phyloP scores from a whole-genome alignment of 2,329 filamentous ascomycete genomes.

The Pleomassaria siparia region DNA sequence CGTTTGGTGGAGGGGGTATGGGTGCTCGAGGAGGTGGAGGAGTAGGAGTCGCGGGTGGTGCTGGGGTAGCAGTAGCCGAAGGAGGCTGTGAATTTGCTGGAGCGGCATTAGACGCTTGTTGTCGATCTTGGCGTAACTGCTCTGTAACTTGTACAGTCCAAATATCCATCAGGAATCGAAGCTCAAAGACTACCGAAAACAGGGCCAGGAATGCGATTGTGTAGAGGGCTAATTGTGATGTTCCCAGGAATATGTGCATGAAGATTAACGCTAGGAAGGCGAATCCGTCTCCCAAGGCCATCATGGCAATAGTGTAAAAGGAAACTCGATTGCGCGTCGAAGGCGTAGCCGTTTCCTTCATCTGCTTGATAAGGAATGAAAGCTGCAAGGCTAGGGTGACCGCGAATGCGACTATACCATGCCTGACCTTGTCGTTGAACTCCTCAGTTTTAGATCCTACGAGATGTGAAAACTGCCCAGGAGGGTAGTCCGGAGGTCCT shows the following conservation, averaged over 20 bases:
- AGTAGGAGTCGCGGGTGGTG: slow-evolving; percentile 19
- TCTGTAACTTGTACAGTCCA: slow-evolving; percentile 63
- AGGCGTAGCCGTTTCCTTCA: slow-evolving; percentile 65
- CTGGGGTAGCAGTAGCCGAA: slow-evolving; percentile 18
- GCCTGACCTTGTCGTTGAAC: slow-evolving; percentile 54
- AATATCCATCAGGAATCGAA: slow-evolving; percentile 68
- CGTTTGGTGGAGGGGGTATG: slow-evolving; percentile 22
- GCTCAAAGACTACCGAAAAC: slow-evolving; percentile 62
- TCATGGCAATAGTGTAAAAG: slow-evolving; percentile 64
- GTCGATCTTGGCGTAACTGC: slow-evolving; percentile 46
- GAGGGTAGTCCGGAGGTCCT: slow-evolving; percentile 57
- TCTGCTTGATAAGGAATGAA: slow-evolving; percentile 60
- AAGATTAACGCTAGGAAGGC: slow-evolving; percentile 58
- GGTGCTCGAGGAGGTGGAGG: slow-evolving; percentile 21
- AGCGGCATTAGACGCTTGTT: slow-evolving; percentile 40
- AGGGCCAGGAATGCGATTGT: slow-evolving; percentile 61
- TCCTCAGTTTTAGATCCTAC: slow-evolving; percentile 60
- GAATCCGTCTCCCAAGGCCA: slow-evolving; percentile 64
- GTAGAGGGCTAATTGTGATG: slow-evolving; percentile 58
- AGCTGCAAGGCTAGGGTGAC: slow-evolving; percentile 56
- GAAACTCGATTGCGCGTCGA: slow-evolving; percentile 65
- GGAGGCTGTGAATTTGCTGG: slow-evolving; percentile 19
- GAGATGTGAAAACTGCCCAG: slow-evolving; percentile 55
- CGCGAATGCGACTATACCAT: slow-evolving; percentile 56
- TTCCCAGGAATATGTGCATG: slow-evolving; percentile 53